These are phyloP conservation scores for Xylaria sp. DNA, from an alignment of 495 filamentous ascomycete species.

Conservation along the genomic window DNA sequence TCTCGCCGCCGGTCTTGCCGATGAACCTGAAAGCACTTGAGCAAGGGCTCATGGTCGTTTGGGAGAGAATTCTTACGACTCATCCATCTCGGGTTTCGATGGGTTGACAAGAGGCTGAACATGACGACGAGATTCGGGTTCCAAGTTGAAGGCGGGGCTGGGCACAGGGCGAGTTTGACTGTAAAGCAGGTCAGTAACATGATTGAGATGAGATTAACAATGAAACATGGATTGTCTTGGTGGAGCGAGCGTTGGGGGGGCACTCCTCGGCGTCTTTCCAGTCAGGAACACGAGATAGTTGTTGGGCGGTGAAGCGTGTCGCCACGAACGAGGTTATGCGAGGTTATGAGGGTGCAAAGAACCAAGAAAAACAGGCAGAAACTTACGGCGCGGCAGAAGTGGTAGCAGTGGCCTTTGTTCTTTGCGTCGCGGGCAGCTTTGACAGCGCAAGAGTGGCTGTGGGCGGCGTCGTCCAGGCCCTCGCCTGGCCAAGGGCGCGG, in stretches of 20 bases:
- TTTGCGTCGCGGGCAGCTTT: constrained; percentile 9
- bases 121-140: constrained; percentile 11
- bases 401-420: constrained; percentile 11
- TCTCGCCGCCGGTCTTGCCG: constrained; percentile 92
- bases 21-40: constrained; percentile 8
- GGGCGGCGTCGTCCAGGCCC: constrained; percentile 9
- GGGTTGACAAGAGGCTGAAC: constrained; percentile 8
- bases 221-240: constrained; percentile 4
- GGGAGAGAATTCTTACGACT: constrained; percentile 12
- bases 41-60: constrained; percentile 12
- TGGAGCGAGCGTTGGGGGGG: constrained; percentile 10
- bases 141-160: constrained; percentile 10
- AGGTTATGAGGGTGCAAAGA: constrained; percentile 10
- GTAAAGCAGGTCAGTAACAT: constrained; percentile 9
- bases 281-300: constrained; percentile 9
- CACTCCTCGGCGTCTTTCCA: constrained; percentile 6
- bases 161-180: constrained; percentile 5
- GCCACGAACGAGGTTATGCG: constrained; percentile 4
- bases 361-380: constrained; percentile 4
- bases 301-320: constrained; percentile 1
- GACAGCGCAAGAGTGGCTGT: constrained; percentile 12
- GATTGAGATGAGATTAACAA: constrained; percentile 15
- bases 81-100: constrained; percentile 13
- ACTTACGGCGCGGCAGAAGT: constrained; percentile 4
- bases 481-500: constrained; percentile 10